Evolutionary conservation across 148 eudicot genomes (phyloP).

Genomic region (Amaranthus cruentus): DNA sequence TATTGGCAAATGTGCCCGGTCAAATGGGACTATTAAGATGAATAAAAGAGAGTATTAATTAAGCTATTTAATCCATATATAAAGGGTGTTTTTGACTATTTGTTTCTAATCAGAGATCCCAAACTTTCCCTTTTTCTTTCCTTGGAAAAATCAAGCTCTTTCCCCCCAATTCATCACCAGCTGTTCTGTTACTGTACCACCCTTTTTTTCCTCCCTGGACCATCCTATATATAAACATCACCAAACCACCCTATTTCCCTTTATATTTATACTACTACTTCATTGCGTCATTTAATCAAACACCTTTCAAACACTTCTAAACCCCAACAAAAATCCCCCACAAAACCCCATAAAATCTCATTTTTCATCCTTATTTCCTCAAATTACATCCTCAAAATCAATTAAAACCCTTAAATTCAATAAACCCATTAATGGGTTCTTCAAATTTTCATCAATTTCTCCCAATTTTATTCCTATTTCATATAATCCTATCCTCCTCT

Average conservation of each 20-base stretch:
- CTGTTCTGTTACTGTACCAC: slow-evolving; percentile 14
- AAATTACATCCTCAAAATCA: not conserved
- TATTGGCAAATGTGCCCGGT: no score
- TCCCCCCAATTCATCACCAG: slow-evolving; percentile 26
- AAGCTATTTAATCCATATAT: no score
- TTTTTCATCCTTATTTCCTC: not conserved
- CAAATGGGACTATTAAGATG: no score
- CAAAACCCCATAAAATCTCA: not conserved
- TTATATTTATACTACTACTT: not conserved
- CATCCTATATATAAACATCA: slow-evolving; percentile 21
- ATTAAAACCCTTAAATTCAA: not conserved
- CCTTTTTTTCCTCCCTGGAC: slow-evolving; percentile 18
- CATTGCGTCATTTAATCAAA: slow-evolving; percentile 21
- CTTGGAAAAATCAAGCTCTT: slow-evolving; percentile 19
- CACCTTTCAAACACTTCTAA: slow-evolving; percentile 15
- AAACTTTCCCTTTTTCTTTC: slow-evolving; percentile 10
- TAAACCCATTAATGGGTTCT: slow-evolving; percentile 29
- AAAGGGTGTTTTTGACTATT: not conserved
- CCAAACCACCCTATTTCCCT: not conserved
- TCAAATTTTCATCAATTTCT: not conserved
- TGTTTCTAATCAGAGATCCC: slow-evolving; percentile 8
- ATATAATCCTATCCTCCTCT: slow-evolving; percentile 15
- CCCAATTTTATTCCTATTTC: slow-evolving; percentile 8
- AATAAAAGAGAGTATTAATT: no score
- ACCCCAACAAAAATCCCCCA: not conserved